Evolutionary conservation across 768 basidiomycete genomes (phyloP), one percentile per base, ranked within the genome.

Genomic region (Serendipita sp.): DNA sequence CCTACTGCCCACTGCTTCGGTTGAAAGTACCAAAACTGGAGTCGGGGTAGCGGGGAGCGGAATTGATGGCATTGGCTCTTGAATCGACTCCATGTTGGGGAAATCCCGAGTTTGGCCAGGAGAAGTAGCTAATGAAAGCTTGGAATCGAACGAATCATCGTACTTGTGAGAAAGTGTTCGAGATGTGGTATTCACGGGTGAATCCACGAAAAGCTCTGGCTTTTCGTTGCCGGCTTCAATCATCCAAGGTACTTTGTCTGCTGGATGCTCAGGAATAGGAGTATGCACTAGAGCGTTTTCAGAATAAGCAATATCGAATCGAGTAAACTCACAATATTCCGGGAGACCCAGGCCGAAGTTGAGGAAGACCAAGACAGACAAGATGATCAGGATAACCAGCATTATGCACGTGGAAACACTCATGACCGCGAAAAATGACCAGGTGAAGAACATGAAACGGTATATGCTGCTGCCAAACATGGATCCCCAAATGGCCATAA

Each of bases 221-320:
- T 41, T 41, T 13, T 41, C 13, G 13, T 7, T 13, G 13, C 13
- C 13, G 41, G 41, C 41, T 41, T 41, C 41, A n/a, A 60, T 60
- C 56, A 30, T 28, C 56, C 56, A 60, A 38, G 34, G 28, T n/a
- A 60, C 56, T n/a, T 60, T 60, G 34, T 60, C 56, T n/a, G 56
- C 56, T n/a, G 56, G 56, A 18, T 60, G 56, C 18, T 51, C 30
- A 4, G 35, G 28, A 23, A 30, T 36, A 10, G 56, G 56, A 5
- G 30, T n/a, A 23, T 60, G 56, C 56, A 60, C 56, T 60, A 18
- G n/a, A n/a, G 28, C n/a, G n/a, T 8, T 32, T 8, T 51, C n/a
- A 51, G 48, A 18, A 8, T n/a, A 8, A n/a, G 7, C 30, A 32
- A 51, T 51, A n/a, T 7, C n/a, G 8, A 18, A 51, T 5, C 8